phyloP scores from a whole-genome alignment of 1,284 basidiomycete species.

The Farysia itapuensis region DNA sequence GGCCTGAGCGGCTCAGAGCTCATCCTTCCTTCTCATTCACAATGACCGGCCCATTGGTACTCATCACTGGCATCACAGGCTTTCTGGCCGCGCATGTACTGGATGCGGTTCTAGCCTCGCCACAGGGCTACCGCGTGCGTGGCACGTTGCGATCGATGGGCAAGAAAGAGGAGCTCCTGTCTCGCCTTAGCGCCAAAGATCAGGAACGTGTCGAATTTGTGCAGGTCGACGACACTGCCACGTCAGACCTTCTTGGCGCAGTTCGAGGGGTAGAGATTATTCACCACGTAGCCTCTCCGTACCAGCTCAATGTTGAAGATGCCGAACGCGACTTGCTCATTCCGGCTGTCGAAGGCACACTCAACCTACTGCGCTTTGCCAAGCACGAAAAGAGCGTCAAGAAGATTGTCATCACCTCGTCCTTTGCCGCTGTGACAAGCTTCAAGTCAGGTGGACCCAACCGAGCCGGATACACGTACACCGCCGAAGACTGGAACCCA shows the following conservation, averaged over 20 bases:
- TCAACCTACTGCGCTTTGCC: constrained; percentile 52
- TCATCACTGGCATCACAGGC: constrained; percentile 51
- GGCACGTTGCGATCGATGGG: constrained; percentile 41
- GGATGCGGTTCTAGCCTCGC: constrained; percentile 39
- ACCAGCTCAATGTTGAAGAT: constrained; percentile 52
- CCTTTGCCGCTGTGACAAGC: constrained; percentile 51
- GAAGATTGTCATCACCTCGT: constrained; percentile 53
- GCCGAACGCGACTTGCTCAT: constrained; percentile 56
- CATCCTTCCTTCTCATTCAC: too few species aligned
- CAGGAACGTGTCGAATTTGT: constrained; percentile 44
- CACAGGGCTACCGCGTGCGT: constrained; percentile 42
- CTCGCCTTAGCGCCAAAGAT: constrained; percentile 23
- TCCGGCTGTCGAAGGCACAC: constrained; percentile 59
- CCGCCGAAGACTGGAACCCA: constrained; percentile 48
- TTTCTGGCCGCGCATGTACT: constrained; percentile 50
- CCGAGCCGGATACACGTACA: constrained; percentile 45
- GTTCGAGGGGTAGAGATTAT: constrained; percentile 47
- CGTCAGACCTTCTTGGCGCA: constrained; percentile 54
- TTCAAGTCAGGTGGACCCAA: constrained; percentile 47
- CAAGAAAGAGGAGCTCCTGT: constrained; percentile 46
- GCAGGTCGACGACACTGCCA: constrained; percentile 57
- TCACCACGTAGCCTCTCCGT: constrained; percentile 44
- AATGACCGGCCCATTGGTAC: constrained; percentile 38
- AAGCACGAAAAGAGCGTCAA: constrained; percentile 44
- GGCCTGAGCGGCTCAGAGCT: too few species aligned